phyloP scores from a whole-genome alignment of 148 eudicot genomes.

The Camellia lanceoleosa region DNA sequence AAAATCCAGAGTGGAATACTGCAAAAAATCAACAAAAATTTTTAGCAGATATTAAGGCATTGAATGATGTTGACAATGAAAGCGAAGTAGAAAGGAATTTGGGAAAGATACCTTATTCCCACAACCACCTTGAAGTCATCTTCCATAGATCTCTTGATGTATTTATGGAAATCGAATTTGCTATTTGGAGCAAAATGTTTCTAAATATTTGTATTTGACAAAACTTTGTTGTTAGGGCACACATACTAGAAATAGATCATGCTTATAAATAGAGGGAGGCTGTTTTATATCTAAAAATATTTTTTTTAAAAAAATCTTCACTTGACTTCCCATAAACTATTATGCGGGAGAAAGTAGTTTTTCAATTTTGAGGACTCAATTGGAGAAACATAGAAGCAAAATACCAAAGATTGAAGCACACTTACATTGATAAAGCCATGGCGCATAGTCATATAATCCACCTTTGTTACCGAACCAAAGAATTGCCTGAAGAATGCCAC shows the following conservation, averaged over 20 bases:
- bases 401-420: background rate
- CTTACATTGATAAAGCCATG: slow-evolving; percentile 49
- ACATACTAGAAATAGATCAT: background rate
- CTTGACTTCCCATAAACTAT: no score
- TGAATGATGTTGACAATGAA: no score
- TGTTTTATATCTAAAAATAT: no score
- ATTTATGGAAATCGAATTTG: slow-evolving; percentile 46
- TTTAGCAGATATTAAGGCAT: background rate
- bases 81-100: no score
- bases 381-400: background rate
- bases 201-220: slow-evolving; percentile 11
- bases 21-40: slow-evolving; percentile 11
- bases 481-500: slow-evolving; percentile 53
- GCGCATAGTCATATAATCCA: slow-evolving; percentile 47
- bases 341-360: no score
- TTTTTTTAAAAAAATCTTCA: no score
- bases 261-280: background rate
- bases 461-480: slow-evolving; percentile 48
- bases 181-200: slow-evolving; percentile 46
- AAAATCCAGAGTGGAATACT: slow-evolving; percentile 41
- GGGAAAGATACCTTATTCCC: slow-evolving; percentile 37
- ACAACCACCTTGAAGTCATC: slow-evolving; percentile 51
- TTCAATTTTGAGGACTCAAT: no score
- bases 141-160: slow-evolving; percentile 56
- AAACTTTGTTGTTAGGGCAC: background rate